Base-by-base conservation (phyloP, 2,329 filamentous ascomycete genomes). In the Colletotrichum ledebouriae region DNA sequence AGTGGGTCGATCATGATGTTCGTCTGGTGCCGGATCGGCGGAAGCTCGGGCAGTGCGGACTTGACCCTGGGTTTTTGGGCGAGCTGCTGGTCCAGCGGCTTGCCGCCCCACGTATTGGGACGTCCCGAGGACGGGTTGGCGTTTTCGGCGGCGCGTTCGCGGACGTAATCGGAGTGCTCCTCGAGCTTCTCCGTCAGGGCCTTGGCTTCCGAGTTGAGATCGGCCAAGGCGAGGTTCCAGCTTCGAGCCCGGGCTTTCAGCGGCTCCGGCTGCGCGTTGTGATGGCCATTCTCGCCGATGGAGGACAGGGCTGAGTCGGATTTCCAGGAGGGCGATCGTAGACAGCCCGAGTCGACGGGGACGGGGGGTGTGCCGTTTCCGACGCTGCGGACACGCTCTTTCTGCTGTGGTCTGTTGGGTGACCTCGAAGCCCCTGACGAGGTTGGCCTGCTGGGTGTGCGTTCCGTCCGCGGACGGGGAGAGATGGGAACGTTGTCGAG, bases 1-100 rank as follows among this genome's bases (percentile, higher is more conserved):
- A 96, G 82, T 3, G 93, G 93, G 74, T 96, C 93, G 70, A 95
- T 93, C 87, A 95, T 93, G 72, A 94, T 90, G 73, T 94, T 92
- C 47, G 89, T 90, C 73, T 89, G 89, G 13, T 61, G 50, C 63
- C 90, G 89, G 9, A 93, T 81, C 0, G 91, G 90, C 0, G 91
- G 91, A 1, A 90, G 83, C 72, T 93, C 87, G 7, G 94, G 81
- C 80, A 90, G 79, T 75, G 95, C 81, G 79, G 90, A 84, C 83
- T 88, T 91, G 67, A 89, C 83, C 44, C 89, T 85, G 7, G 83
- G 81, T 71, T 86, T 88, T 55, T 74, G 75, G 56, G 70, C 75
- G 10, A 22, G 47, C 22, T 80, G 75, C 13, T 69, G 66, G 41
- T 69, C 66, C 12, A 66, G 41, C 4, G 57, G 63, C 58, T 63